Evolutionary conservation across 1,139 yeast species (phyloP).

Genomic region (Kurtzmaniella quercitrusa): DNA sequence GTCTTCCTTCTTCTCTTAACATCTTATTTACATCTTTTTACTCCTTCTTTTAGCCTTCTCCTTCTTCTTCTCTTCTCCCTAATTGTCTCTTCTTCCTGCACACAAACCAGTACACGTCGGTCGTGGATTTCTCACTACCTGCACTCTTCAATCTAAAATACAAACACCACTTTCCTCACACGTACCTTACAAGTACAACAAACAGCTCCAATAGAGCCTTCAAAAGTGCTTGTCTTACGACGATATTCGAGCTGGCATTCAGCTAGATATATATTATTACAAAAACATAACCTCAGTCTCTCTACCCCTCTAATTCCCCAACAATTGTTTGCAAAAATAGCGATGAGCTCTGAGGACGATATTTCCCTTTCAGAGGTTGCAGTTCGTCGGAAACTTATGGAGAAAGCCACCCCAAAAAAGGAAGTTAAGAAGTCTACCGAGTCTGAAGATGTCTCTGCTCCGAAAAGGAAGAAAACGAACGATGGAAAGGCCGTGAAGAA

Average conservation of each 20-base stretch:
- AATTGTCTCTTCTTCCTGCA: too few species aligned
- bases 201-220: not conserved
- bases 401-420: conserved; percentile 3
- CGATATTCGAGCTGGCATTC: not conserved
- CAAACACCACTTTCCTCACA: not conserved
- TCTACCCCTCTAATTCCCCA: not conserved
- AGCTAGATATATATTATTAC: not conserved
- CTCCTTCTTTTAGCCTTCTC: too few species aligned
- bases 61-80: too few species aligned
- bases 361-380: conserved; percentile 6
- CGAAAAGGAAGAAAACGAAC: conserved; percentile 1
- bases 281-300: not conserved
- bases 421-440: conserved; percentile 3
- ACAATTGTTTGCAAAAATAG: not conserved
- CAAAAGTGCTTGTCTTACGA: not conserved
- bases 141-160: not conserved
- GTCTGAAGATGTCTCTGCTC: not conserved
- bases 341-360: conserved; percentile 8
- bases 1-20: too few species aligned
- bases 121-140: not conserved
- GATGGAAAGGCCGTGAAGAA: conserved; percentile 2
- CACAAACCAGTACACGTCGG: not conserved
- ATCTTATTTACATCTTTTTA: too few species aligned
- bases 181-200: not conserved
- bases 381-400: conserved; percentile 2